Evolutionary conservation across 352 stramenopile species (phyloP), one percentile per base, ranked within the genome.

Genomic region (Phytophthora multivora): DNA sequence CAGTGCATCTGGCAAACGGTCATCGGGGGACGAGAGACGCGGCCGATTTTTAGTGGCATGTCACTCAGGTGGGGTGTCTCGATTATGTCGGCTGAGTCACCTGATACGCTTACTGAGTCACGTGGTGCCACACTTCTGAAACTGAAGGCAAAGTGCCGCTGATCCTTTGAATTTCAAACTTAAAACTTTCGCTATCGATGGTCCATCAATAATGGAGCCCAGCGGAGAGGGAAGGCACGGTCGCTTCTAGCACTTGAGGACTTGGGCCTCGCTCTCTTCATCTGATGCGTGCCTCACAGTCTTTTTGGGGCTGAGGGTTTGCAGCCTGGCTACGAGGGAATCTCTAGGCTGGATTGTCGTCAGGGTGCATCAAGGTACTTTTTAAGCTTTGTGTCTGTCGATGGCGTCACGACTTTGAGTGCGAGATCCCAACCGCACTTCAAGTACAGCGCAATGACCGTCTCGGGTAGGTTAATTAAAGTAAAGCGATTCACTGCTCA

Each of bases 321-420:
- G 28, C 28, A 13, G 28, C 28, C 8, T 9, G 10, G 35, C 35
- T 40, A 18, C 13, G 23, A 48, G 36, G 50, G 28, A 58, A 31
- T 12, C 19, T 19, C n/a, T 8, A 6, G 10, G 26, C 35, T 47
- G 35, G 33, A 48, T 57, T 60, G 41, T 61, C 53, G 53, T n/a
- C 53, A 61, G 53, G 42, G 23, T 62, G 33, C 31, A 31, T 56
- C 45, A 49, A 63, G 45, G 45, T 48, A 61, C 28, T 1, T 47
- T 46, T 28, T 33, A 30, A 9, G 8, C 11, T 33, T 13, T 33
- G 26, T 31, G 9, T 13, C 28, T 33, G 28, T 33, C 28, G 28
- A 33, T 30, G 18, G 41, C 23, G 19, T 26, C 43, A 15, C 23
- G 2, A 35, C 19, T 21, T 6, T 13, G 41, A 33, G 10, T 11